Conservation (phyloP, 768 basidiomycete species). For the Austroboletus eburneus region DNA sequence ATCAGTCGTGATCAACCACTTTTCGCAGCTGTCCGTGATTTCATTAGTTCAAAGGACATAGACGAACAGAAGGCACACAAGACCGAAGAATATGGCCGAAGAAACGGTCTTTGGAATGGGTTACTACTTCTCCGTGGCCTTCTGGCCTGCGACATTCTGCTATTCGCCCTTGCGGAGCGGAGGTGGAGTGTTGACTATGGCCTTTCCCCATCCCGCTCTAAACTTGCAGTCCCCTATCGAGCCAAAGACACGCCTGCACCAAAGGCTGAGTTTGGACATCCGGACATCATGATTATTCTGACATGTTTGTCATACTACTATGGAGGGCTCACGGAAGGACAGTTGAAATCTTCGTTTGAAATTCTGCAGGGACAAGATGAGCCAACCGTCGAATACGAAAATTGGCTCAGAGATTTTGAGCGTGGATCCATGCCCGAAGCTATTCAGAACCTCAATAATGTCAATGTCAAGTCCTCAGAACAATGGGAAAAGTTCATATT, state of each 20-base stretch:
- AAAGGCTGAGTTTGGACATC: not conserved
- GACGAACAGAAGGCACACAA: not conserved
- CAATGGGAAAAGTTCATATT: slow-evolving; percentile 28
- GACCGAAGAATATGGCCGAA: slow-evolving; percentile 1
- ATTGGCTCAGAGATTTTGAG: slow-evolving; percentile 21
- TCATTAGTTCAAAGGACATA: slow-evolving; percentile 13
- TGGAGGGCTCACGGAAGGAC: not conserved
- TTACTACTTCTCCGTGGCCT: slow-evolving; percentile 32
- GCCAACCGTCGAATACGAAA: slow-evolving; percentile 17
- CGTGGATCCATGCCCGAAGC: slow-evolving; percentile 24
- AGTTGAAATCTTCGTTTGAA: not conserved
- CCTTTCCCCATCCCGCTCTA: not conserved
- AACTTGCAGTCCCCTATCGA: not conserved
- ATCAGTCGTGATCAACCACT: not conserved
- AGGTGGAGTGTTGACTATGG: not conserved
- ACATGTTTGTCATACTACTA: not conserved
- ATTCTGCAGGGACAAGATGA: not conserved
- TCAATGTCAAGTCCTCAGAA: slow-evolving; percentile 39
- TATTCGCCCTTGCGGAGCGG: not conserved
- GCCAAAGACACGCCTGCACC: not conserved
- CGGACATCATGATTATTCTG: not conserved
- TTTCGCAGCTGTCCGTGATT: not conserved
- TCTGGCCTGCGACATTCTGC: slow-evolving; percentile 7
- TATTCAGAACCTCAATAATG: slow-evolving; percentile 32
- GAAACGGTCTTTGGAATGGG: slow-evolving; percentile 9